These are phyloP conservation scores for Geotrichum fermentans DNA, from an alignment of 1,139 yeast species.

Conservation along the genomic window DNA sequence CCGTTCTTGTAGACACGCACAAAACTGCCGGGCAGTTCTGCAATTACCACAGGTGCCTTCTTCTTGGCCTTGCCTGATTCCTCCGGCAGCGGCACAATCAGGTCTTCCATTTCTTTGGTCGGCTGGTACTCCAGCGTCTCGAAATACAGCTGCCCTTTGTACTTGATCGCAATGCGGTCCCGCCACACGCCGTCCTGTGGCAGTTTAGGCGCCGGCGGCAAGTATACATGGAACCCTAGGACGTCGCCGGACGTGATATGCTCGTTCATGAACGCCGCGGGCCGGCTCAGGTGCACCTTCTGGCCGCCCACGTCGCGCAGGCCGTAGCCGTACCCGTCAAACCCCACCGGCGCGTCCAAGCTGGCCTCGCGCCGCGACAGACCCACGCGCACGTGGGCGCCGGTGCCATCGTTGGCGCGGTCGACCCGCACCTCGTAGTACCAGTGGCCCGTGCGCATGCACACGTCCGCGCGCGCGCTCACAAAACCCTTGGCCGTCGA, in stretches of 20 bases:
- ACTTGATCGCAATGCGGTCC: constrained; percentile 84
- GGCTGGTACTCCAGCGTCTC: constrained; percentile 84
- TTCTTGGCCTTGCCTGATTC: constrained; percentile 25
- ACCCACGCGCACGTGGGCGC: constrained; percentile 72
- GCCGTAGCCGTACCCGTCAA: constrained; percentile 91
- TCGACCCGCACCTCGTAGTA: constrained; percentile 69
- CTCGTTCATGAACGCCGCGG: constrained; percentile 48
- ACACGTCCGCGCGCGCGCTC: constrained; percentile 67
- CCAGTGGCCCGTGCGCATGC: constrained; percentile 73
- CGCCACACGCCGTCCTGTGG: constrained; percentile 45
- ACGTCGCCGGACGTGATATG: constrained; percentile 74
- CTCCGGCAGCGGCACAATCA: constrained; percentile 21
- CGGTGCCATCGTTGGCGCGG: constrained; percentile 37
- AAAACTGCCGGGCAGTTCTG: constrained; percentile 50
- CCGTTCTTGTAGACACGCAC: constrained; percentile 79
- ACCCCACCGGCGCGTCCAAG: constrained; percentile 92
- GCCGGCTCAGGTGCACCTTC: constrained; percentile 68
- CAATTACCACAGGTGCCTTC: constrained; percentile 25
- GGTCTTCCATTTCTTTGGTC: constrained; percentile 61
- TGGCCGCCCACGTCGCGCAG: constrained; percentile 79
- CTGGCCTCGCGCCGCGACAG: constrained; percentile 80
- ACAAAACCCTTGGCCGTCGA: constrained; percentile 74
- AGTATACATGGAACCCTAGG: constrained; percentile 68
- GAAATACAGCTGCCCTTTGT: constrained; percentile 69
- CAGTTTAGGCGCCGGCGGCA: constrained; percentile 46